These are phyloP conservation scores for Aristolochia fimbriata DNA, from an alignment of 164 flowering plant species.

Conservation along the genomic window DNA sequence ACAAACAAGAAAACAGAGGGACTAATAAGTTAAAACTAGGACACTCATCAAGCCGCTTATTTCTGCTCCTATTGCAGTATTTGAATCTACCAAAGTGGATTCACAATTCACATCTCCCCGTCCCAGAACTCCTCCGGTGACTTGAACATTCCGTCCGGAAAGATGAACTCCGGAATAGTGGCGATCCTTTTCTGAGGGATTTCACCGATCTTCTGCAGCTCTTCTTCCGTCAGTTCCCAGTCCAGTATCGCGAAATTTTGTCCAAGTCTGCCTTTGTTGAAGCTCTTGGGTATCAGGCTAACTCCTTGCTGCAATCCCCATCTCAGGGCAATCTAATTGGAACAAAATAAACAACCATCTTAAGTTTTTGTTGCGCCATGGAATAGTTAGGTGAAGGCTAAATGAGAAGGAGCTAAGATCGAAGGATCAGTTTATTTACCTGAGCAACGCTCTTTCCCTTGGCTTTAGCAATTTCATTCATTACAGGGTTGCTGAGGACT, in stretches of 20 bases:
- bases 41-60: no score
- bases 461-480: slow-evolving; percentile 6
- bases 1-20: no score
- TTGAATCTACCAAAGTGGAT: no score
- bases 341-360: not conserved
- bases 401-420: not conserved
- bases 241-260: slow-evolving; percentile 23
- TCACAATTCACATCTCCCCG: slow-evolving; percentile 16
- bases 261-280: slow-evolving; percentile 17
- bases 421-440: not conserved
- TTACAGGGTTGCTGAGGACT: not conserved
- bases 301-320: slow-evolving; percentile 29
- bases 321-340: slow-evolving; percentile 18
- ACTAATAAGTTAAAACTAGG: no score
- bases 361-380: not conserved
- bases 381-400: not conserved
- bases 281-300: slow-evolving; percentile 23
- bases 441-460: slow-evolving; percentile 11
- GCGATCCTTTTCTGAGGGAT: slow-evolving; percentile 15
- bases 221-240: slow-evolving; percentile 25
- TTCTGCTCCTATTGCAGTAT: no score
- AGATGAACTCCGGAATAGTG: slow-evolving; percentile 4
- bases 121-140: slow-evolving; percentile 30
- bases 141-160: slow-evolving; percentile 17
- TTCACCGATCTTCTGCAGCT: slow-evolving; percentile 12